Evolutionary conservation across 768 basidiomycete genomes (phyloP).

Genomic region (Pleurotus cornucopiae): DNA sequence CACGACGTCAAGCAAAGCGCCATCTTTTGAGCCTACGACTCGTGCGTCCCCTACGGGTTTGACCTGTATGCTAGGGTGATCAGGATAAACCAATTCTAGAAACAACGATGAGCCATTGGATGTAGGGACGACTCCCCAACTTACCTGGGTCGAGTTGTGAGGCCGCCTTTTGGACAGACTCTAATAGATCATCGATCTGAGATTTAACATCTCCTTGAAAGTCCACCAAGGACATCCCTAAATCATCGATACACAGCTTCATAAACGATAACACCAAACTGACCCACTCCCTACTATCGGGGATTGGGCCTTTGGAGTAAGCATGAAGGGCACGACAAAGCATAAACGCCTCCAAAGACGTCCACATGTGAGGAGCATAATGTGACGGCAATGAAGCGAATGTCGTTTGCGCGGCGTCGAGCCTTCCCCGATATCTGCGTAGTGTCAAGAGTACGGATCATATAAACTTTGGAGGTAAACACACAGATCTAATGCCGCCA

Average conservation of each 20-base stretch:
- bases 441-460: neutral
- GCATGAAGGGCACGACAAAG: constrained; percentile 70
- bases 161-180: constrained; percentile 43
- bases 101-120: neutral
- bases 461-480: constrained; percentile 23
- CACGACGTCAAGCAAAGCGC: constrained; percentile 53
- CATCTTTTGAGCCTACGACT: constrained; percentile 60
- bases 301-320: constrained; percentile 51
- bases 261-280: constrained; percentile 75
- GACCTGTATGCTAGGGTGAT: constrained; percentile 67
- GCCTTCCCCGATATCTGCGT: constrained; percentile 62
- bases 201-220: constrained; percentile 44
- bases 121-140: constrained; percentile 7
- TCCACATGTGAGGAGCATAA: constrained; percentile 80
- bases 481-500: constrained; percentile 88
- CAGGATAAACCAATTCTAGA: constrained; percentile 61
- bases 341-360: constrained; percentile 75
- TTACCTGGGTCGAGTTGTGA: constrained; percentile 53
- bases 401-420: constrained; percentile 59
- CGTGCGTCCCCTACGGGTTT: constrained; percentile 41
- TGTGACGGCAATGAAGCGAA: constrained; percentile 83
- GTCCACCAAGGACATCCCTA: constrained; percentile 48
- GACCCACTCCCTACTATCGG: constrained; percentile 76
- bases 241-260: constrained; percentile 57
- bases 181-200: constrained; percentile 50